Evolutionary conservation across 495 filamentous ascomycete genomes (phyloP).

Genomic region (Bacidia rubella): DNA sequence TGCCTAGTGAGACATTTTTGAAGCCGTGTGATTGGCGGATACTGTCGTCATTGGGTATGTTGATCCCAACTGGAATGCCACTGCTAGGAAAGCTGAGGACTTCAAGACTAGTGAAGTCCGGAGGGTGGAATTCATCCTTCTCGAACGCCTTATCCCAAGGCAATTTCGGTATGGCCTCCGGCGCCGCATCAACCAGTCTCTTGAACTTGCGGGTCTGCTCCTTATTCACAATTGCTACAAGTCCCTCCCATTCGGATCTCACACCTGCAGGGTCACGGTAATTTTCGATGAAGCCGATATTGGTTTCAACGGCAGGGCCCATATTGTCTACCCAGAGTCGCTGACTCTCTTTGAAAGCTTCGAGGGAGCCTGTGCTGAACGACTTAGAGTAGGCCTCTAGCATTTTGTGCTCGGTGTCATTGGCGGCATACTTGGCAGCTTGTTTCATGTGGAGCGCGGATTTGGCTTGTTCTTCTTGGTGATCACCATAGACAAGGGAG

Average conservation of each 20-base stretch:
- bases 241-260: slow-evolving; percentile 94
- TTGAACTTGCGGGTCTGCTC: slow-evolving; percentile 87
- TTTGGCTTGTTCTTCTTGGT: slow-evolving; percentile 65
- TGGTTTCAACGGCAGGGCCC: slow-evolving; percentile 75
- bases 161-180: slow-evolving; percentile 69
- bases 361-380: slow-evolving; percentile 70
- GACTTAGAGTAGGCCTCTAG: slow-evolving; percentile 68
- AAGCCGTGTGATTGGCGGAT: slow-evolving; percentile 90
- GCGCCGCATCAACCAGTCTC: slow-evolving; percentile 66
- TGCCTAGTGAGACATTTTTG: slow-evolving; percentile 91
- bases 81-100: slow-evolving; percentile 62
- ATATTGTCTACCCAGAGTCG: slow-evolving; percentile 87
- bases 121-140: slow-evolving; percentile 86
- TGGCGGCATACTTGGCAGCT: slow-evolving; percentile 64
- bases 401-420: slow-evolving; percentile 79
- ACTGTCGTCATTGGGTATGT: slow-evolving; percentile 60
- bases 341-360: slow-evolving; percentile 83
- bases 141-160: slow-evolving; percentile 86
- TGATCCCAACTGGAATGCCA: slow-evolving; percentile 58
- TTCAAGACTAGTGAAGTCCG: slow-evolving; percentile 84
- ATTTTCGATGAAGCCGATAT: slow-evolving; percentile 92
- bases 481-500: slow-evolving; percentile 72
- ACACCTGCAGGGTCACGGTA: slow-evolving; percentile 90
- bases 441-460: slow-evolving; percentile 57
- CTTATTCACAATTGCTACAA: slow-evolving; percentile 53